Evolutionary conservation across 2,329 filamentous ascomycete genomes (phyloP).

Genomic region (Coniochaeta ligniaria): DNA sequence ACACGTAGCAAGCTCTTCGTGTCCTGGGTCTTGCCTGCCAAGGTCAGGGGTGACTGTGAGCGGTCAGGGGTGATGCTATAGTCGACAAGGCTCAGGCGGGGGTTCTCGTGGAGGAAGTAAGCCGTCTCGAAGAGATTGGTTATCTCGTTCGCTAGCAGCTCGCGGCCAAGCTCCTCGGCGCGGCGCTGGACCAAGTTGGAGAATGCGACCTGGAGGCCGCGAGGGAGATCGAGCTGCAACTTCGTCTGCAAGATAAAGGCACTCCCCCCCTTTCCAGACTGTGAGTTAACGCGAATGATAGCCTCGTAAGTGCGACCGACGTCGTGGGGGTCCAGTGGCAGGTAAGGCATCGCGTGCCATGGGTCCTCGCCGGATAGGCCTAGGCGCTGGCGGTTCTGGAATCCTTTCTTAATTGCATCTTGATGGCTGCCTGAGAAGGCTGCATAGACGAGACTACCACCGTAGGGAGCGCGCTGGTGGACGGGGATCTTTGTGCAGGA

Average conservation of each 20-base stretch:
- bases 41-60: constrained; percentile 63
- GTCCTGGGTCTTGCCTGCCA: constrained; percentile 63
- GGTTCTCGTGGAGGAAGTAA: constrained; percentile 78
- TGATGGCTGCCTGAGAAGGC: constrained; percentile 91
- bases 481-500: constrained; percentile 92
- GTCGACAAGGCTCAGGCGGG: constrained; percentile 80
- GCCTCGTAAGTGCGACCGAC: constrained; percentile 97
- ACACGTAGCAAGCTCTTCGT: constrained; percentile 72
- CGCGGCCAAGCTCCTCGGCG: constrained; percentile 74
- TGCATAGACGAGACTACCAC: constrained; percentile 79
- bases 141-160: constrained; percentile 79
- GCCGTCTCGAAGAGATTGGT: constrained; percentile 79
- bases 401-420: constrained; percentile 93
- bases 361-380: constrained; percentile 46
- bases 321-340: constrained; percentile 86
- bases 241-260: constrained; percentile 90
- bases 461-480: constrained; percentile 84
- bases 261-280: constrained; percentile 88
- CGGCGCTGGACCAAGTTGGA: constrained; percentile 76
- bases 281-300: constrained; percentile 95
- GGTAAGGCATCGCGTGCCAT: constrained; percentile 78
- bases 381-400: constrained; percentile 56
- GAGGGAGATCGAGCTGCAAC: constrained; percentile 85
- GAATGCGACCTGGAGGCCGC: constrained; percentile 87
- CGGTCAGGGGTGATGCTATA: constrained; percentile 87